These are phyloP conservation scores for Mortierella sp. DNA, from an alignment of 371 early-diverging fungal species.

Conservation along the genomic window DNA sequence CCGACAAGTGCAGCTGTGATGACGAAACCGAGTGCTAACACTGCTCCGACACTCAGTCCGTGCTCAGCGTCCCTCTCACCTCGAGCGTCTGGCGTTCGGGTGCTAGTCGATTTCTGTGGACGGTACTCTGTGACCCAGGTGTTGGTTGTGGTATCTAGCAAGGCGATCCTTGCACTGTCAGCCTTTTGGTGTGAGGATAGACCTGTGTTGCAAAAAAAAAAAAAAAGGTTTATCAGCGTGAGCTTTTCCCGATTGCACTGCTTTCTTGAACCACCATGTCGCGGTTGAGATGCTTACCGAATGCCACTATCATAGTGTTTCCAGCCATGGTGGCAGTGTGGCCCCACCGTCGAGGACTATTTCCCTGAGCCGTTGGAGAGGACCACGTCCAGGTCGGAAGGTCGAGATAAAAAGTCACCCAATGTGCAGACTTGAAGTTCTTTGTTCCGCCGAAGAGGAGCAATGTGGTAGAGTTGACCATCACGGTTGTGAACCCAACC, in stretches of 20 bases:
- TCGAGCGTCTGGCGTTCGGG: not conserved
- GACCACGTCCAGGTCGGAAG: slow-evolving; percentile 42
- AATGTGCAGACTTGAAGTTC: slow-evolving; percentile 24
- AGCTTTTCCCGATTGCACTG: too few species aligned
- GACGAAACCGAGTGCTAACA: slow-evolving; percentile 29
- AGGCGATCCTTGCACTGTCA: slow-evolving; percentile 6
- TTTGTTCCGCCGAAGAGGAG: slow-evolving; percentile 40
- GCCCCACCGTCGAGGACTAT: slow-evolving; percentile 38
- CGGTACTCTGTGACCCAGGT: slow-evolving; percentile 25
- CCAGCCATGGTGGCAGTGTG: slow-evolving; percentile 46
- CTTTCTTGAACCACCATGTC: not conserved
- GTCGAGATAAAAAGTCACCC: slow-evolving; percentile 46
- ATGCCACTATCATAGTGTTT: slow-evolving; percentile 35
- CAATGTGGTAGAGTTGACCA: slow-evolving; percentile 45
- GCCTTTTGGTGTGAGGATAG: slow-evolving; percentile 7
- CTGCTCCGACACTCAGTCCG: slow-evolving; percentile 12
- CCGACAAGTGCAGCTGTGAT: slow-evolving; percentile 20
- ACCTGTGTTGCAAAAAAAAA: slow-evolving; percentile 10
- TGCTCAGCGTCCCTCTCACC: not conserved
- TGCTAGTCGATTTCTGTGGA: not conserved
- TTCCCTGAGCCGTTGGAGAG: slow-evolving; percentile 25
- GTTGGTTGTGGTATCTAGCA: slow-evolving; percentile 39
- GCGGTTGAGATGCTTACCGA: slow-evolving; percentile 25
- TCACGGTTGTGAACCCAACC: slow-evolving; percentile 26
- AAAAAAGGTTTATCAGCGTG: not conserved